phyloP scores from a whole-genome alignment of 805 yeast genomes.

The Suhomyces sp. region DNA sequence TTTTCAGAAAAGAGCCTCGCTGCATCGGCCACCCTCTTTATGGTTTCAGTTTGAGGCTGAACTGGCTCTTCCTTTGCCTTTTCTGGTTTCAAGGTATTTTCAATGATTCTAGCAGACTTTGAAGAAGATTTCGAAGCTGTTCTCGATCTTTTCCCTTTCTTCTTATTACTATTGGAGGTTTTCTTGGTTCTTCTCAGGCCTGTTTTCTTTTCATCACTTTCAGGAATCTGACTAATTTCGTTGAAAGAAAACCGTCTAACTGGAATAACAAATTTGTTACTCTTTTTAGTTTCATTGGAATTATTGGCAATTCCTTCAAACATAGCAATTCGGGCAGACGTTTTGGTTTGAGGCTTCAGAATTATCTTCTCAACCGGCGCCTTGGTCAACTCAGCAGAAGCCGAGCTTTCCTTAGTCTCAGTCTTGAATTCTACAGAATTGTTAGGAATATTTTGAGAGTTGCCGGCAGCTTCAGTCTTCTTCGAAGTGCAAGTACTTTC shows the following conservation, averaged over 20 bases:
- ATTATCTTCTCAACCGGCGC: background rate
- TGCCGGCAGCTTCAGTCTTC: background rate
- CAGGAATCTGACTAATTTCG: background rate
- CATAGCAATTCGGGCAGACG: background rate
- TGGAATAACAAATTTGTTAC: background rate
- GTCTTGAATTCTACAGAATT: background rate
- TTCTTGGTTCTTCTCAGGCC: background rate
- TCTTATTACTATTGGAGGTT: background rate
- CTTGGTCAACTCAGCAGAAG: background rate
- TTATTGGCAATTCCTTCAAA: background rate
- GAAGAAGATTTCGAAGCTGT: background rate
- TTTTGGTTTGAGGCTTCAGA: background rate
- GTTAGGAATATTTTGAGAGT: background rate
- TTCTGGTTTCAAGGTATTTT: background rate
- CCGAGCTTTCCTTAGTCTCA: background rate
- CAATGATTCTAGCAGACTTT: background rate
- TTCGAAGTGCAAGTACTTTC: background rate
- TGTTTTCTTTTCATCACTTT: background rate
- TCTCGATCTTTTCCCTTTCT: background rate
- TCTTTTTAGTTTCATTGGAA: background rate
- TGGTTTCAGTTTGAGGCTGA: background rate
- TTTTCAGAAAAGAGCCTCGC: background rate
- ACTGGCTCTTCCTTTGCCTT: background rate
- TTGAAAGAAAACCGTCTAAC: background rate
- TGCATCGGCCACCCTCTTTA: background rate